A percentile compares a stretch with the other conserved stretches of the same genome.
Conservation (phyloP, 73 alveolate genomes). For the Paramecium bursaria region DNA sequence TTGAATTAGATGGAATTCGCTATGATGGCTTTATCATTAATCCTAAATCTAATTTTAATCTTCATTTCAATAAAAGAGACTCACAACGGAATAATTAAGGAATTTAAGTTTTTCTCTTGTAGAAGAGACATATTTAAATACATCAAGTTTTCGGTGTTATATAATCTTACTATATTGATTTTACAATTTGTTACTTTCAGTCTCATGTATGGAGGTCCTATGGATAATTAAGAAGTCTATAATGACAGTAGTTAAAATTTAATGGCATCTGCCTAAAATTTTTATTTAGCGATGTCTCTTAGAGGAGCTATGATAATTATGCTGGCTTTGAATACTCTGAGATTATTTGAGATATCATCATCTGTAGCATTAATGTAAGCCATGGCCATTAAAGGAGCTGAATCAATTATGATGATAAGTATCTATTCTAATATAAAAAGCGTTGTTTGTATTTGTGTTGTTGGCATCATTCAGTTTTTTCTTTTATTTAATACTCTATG, state of each 20-base stretch:
- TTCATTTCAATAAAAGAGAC: slow-evolving; percentile 22
- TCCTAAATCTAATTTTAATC: slow-evolving; percentile 6
- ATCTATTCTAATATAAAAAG: not conserved
- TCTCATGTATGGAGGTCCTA: not conserved
- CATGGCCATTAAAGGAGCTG: slow-evolving; percentile 55
- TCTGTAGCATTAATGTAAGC: slow-evolving; percentile 60
- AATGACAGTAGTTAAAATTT: not conserved
- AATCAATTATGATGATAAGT: slow-evolving; percentile 51
- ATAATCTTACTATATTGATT: not conserved
- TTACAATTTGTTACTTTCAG: slow-evolving; percentile 1
- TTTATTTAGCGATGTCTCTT: not conserved
- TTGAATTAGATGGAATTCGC: not conserved
- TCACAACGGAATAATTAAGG: not conserved
- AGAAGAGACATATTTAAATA: not conserved
- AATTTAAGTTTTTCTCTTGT: not conserved
- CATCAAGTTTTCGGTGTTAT: not conserved
- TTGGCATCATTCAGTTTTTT: slow-evolving; percentile 17
- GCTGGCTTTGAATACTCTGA: slow-evolving; percentile 36
- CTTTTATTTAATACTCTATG: not conserved
- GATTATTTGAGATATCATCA: slow-evolving; percentile 23
- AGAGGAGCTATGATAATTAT: slow-evolving; percentile 13
- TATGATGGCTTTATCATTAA: not conserved
- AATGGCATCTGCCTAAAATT: not conserved
- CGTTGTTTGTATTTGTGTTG: not conserved
- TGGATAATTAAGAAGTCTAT: not conserved